Evolutionary conservation across 164 flowering plant species (phyloP), one percentile per base, ranked within the genome.

Genomic region (Vitis cinerea): DNA sequence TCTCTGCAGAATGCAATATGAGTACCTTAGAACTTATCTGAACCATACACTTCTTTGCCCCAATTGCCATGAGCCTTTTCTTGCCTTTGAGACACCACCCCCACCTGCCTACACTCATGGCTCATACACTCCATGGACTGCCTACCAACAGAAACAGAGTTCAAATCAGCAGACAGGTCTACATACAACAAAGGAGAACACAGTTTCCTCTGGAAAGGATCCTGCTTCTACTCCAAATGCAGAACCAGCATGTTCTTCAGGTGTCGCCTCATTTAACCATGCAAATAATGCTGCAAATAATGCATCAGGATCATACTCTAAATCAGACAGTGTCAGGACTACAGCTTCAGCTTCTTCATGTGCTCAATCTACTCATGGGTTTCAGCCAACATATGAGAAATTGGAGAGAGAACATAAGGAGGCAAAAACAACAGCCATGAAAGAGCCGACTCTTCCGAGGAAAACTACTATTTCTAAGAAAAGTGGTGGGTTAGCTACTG

Each of bases 1-100:
- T 63, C 11, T 63, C 8, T 83, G 86, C 80, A 78, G 67, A 47
- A 72, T 75, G 69, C 77, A 76, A 5, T 83, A 72, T 65, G 84
- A 83, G 63, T 81, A 78, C 72, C 72, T 61, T 15, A 76, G 63
- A 31, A 47, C 10, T 13, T 79, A 77, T 69, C 73, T 76, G 30
- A 77, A 78, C 59, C 50, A 51, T 19, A 76, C 37, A 29, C 75
- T 83, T 47, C 31, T 58, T 27, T 83, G 86, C 57, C 70, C 73
- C 19, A 61, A 68, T 61, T 83, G 86, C 31, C 76, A 59, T 17
- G 29, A 70, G 44, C 74, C 74, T 44, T 83, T 81, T 64, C 14
- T 67, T 7, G 82, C 84, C 15, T 48, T 67, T 63, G 77, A 82
- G 68, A 69, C 55, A 3, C 64, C 73, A 15, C 50, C 74, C 48